These are phyloP conservation scores for Cicer bijugum DNA, from an alignment of 306 rosid genomes.

Conservation along the genomic window DNA sequence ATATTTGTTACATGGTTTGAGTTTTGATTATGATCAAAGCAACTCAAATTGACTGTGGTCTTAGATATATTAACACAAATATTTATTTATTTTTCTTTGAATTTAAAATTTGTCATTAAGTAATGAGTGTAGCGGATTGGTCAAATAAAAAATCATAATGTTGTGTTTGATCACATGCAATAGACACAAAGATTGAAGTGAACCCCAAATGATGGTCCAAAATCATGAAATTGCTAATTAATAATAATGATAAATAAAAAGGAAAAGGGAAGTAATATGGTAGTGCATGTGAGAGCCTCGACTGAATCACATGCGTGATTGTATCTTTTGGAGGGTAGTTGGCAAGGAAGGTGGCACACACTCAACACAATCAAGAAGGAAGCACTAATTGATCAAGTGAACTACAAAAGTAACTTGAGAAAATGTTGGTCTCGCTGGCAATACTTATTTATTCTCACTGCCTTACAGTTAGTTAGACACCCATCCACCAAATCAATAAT, in stretches of 20 bases:
- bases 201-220: not conserved
- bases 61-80: too few relatives aligned
- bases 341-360: not conserved
- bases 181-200: constrained; percentile 40
- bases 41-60: too few relatives aligned
- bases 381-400: too few relatives aligned
- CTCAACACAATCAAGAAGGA: not conserved
- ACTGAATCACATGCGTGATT: not conserved
- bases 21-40: too few relatives aligned
- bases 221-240: constrained; percentile 18
- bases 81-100: too few relatives aligned
- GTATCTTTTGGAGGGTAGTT: constrained; percentile 9
- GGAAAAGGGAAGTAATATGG: not conserved
- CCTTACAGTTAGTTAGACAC: too few relatives aligned
- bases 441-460: too few relatives aligned
- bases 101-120: too few relatives aligned
- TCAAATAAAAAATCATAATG: constrained; percentile 6
- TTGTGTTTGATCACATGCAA: constrained; percentile 32
- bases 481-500: too few relatives aligned
- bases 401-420: too few relatives aligned
- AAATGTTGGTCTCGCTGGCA: not conserved
- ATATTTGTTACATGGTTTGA: too few relatives aligned
- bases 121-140: too few relatives aligned
- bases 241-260: not conserved
- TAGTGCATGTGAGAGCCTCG: constrained; percentile 9